Conservation (phyloP, 148 eudicot species). For the Chenopodium suecicum region DNA sequence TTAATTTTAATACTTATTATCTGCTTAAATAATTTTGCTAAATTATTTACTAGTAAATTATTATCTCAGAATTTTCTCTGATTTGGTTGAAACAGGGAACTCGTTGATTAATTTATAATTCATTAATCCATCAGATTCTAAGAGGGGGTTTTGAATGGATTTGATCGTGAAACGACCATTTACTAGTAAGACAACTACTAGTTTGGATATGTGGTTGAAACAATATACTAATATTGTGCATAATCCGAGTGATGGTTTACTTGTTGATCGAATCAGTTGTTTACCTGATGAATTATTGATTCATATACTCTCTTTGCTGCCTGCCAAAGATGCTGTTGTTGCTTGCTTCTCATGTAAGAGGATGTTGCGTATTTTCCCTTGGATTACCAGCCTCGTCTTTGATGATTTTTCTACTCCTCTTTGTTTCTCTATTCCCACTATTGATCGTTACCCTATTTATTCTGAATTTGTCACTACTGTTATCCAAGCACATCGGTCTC, state of each 20-base stretch:
- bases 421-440: background rate
- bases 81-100: no score
- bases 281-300: constrained; percentile 11
- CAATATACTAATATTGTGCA: background rate
- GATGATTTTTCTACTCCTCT: constrained; percentile 3
- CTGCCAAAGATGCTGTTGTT: constrained; percentile 12
- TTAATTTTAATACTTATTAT: no score
- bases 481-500: background rate
- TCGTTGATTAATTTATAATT: no score
- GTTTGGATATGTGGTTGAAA: no score
- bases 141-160: no score
- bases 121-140: no score
- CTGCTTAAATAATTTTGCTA: no score
- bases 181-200: no score
- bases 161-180: no score
- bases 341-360: background rate
- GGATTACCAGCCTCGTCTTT: background rate
- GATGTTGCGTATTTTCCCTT: background rate
- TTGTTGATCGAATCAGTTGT: background rate
- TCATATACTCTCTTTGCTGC: constrained; percentile 1
- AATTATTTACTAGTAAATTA: no score
- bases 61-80: no score
- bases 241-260: background rate
- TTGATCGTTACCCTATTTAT: background rate
- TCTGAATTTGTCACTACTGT: background rate